Conservation (phyloP, 345 rosid genomes). For the Mallotus nudiflorus region DNA sequence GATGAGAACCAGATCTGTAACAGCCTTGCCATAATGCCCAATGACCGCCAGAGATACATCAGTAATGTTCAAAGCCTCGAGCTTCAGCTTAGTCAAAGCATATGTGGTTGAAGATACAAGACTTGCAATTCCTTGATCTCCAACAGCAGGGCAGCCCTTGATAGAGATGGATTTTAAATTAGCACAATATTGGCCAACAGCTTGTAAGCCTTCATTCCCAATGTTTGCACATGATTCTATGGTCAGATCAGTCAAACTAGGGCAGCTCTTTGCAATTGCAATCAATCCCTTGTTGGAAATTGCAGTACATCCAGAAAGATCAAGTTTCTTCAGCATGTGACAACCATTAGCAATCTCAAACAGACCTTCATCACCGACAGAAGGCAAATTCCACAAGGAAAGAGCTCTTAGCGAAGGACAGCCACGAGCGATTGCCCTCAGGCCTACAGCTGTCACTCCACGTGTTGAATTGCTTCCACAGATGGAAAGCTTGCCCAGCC, state of each 20-base stretch:
- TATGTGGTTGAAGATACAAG: constrained; percentile 51
- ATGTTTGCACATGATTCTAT: constrained; percentile 74
- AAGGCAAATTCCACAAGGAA: constrained; percentile 70
- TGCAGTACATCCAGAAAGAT: constrained; percentile 58
- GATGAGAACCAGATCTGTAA: constrained; percentile 66
- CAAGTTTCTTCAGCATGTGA: constrained; percentile 71
- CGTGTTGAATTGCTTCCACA: constrained; percentile 49
- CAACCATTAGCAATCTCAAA: constrained; percentile 82
- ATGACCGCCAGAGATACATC: constrained; percentile 84
- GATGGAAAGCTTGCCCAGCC: constrained; percentile 70
- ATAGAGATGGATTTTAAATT: constrained; percentile 70
- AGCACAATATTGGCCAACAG: constrained; percentile 60
- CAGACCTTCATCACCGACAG: constrained; percentile 65
- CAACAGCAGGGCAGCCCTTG: constrained; percentile 69
- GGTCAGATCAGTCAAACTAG: constrained; percentile 65
- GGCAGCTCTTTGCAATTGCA: constrained; percentile 68
- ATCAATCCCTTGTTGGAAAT: constrained; percentile 64
- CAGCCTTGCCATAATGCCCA: constrained; percentile 79
- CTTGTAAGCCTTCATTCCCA: constrained; percentile 74
- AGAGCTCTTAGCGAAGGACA: constrained; percentile 73
- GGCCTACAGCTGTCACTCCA: constrained; percentile 68
- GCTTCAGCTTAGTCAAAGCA: constrained; percentile 64
- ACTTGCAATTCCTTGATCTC: constrained; percentile 83
- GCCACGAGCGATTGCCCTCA: constrained; percentile 69
- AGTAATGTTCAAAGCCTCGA: constrained; percentile 67